Evolutionary conservation across 208 protist species (phyloP).

Genomic region (Hexamita inflata): DNA sequence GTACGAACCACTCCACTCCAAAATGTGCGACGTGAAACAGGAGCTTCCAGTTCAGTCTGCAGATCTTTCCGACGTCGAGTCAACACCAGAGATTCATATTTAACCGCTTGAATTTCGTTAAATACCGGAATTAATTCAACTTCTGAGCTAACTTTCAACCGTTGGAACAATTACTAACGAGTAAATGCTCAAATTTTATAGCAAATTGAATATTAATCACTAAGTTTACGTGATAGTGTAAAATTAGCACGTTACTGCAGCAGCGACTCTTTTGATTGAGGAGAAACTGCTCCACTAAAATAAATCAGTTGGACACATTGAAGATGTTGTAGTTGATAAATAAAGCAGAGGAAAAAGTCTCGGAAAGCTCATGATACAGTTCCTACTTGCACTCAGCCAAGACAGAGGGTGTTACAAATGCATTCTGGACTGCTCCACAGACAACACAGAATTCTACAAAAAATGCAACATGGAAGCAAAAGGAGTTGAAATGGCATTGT

Average conservation of each 20-base stretch:
- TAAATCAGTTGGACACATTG: constrained; percentile 54
- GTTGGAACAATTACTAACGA: neutral
- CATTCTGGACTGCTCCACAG: constrained; percentile 57
- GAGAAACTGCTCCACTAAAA: constrained; percentile 53
- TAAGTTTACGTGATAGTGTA: neutral
- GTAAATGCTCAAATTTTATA: neutral
- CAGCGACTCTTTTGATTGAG: constrained; percentile 52
- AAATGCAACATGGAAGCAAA: constrained; percentile 52
- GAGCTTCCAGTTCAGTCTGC: no score
- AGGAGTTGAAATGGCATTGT: constrained; percentile 50
- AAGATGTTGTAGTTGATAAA: constrained; percentile 60
- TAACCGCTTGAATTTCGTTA: neutral
- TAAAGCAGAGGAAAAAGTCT: constrained; percentile 49
- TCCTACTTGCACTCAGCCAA: constrained; percentile 37
- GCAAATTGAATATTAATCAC: neutral
- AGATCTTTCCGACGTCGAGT: neutral
- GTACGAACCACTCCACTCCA: no score
- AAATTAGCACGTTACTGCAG: constrained; percentile 40
- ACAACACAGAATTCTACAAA: constrained; percentile 57
- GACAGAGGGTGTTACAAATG: constrained; percentile 49
- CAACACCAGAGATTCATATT: neutral
- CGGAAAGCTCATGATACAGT: constrained; percentile 43
- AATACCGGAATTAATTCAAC: neutral
- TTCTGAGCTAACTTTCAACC: constrained; percentile 17
- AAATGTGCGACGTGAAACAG: no score